phyloP scores from a whole-genome alignment of 2,329 filamentous ascomycete species.

The Monilinia fructicola region DNA sequence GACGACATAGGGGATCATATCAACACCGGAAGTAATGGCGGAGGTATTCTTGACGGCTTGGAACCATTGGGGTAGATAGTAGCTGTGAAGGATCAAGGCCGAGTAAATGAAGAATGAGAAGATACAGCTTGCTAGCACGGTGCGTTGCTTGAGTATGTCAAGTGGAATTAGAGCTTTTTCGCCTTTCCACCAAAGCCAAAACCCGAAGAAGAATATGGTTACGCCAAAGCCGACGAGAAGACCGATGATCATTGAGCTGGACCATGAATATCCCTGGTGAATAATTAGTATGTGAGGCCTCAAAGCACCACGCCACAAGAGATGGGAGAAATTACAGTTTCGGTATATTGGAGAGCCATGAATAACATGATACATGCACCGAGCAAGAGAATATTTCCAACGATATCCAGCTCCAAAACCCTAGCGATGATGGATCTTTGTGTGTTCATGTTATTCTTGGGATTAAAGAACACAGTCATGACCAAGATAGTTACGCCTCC shows the following conservation, averaged over 20 bases:
- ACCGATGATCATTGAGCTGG: conserved; percentile 37
- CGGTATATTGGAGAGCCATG: conserved; percentile 49
- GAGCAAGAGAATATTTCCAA: conserved; percentile 48
- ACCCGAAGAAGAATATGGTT: conserved; percentile 35
- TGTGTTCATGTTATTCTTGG: neutral
- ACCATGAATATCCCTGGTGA: conserved; percentile 35
- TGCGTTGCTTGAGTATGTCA: conserved; percentile 42
- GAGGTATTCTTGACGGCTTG: conserved; percentile 31
- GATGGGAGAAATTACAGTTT: conserved; percentile 26
- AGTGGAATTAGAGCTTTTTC: conserved; percentile 51
- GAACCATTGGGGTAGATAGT: conserved; percentile 37
- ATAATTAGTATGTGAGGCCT: neutral
- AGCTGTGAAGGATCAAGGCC: conserved; percentile 35
- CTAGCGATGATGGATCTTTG: conserved; percentile 17
- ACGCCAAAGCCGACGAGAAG: conserved; percentile 38
- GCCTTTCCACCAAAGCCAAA: conserved; percentile 44
- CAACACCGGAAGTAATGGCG: conserved; percentile 31
- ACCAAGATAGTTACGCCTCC: conserved; percentile 36
- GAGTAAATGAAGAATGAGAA: conserved; percentile 31
- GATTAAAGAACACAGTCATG: conserved; percentile 11
- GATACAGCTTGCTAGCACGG: conserved; percentile 37
- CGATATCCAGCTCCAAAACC: conserved; percentile 45
- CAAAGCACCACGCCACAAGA: neutral
- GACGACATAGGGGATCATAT: conserved; percentile 33
- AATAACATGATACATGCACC: conserved; percentile 43